These are phyloP conservation scores for Plasmodiophora brassicae DNA, from an alignment of 208 protist genomes.

Conservation along the genomic window DNA sequence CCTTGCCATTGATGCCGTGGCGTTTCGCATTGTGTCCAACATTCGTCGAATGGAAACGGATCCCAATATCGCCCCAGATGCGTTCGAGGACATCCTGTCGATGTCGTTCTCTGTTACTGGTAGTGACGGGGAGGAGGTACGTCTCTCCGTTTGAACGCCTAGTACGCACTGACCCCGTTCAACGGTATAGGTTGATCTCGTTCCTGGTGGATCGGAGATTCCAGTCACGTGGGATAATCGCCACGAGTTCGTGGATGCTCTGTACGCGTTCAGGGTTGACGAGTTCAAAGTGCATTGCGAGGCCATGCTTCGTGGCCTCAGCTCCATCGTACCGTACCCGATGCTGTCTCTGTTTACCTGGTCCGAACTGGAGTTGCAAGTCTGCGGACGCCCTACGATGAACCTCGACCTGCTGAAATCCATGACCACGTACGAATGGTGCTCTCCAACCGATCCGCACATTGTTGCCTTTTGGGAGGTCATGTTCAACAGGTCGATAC, in stretches of 20 bases:
- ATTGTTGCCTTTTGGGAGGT: constrained; percentile 35
- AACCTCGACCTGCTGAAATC: not conserved
- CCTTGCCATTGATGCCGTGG: not conserved
- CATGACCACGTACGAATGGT: constrained; percentile 34
- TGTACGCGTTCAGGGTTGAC: not conserved
- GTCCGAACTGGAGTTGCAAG: not conserved
- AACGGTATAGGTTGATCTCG: not conserved
- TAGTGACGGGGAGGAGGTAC: not conserved
- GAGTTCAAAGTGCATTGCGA: constrained; percentile 38
- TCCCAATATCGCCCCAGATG: not conserved
- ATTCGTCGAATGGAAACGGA: not conserved
- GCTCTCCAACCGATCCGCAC: constrained; percentile 24
- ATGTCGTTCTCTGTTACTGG: not conserved
- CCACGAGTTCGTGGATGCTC: constrained; percentile 23
- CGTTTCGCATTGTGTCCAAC: not conserved
- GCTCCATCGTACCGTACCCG: not conserved
- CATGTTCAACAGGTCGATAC: not conserved
- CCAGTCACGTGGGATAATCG: constrained; percentile 4
- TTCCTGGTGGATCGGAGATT: not conserved
- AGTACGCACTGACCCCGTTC: no score
- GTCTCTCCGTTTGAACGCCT: not conserved
- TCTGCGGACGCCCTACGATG: not conserved
- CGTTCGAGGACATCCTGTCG: constrained; percentile 7
- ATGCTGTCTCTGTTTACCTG: constrained; percentile 23
- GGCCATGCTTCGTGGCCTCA: not conserved